Conservation (phyloP, 257 asterid genomes). For the Nicotiana tomentosiformis region DNA sequence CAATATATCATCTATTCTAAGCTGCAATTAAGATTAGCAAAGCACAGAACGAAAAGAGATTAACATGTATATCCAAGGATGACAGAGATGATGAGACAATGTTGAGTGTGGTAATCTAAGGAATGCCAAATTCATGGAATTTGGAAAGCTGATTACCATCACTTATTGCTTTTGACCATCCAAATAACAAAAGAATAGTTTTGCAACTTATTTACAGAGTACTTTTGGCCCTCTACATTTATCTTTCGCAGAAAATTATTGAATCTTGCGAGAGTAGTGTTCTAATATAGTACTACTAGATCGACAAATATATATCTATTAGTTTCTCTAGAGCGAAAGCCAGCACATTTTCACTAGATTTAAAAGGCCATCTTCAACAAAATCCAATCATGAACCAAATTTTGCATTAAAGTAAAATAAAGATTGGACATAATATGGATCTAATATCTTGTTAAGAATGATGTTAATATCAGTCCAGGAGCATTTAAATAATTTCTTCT, state of each 20-base stretch:
- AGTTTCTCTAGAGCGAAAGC: neutral
- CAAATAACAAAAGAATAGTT: neutral
- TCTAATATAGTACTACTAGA: neutral
- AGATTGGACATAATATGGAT: neutral
- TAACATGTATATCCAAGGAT: neutral
- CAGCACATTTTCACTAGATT: neutral
- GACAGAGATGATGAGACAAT: constrained; percentile 5
- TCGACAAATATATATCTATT: neutral
- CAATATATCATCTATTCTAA: constrained; percentile 63
- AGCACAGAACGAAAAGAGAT: neutral
- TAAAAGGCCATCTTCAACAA: neutral
- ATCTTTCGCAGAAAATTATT: neutral
- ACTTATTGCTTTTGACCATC: neutral
- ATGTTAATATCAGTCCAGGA: neutral
- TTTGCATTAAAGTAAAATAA: neutral
- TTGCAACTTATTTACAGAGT: neutral
- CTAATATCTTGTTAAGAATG: neutral
- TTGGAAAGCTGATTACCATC: neutral
- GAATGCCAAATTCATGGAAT: neutral
- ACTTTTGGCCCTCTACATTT: neutral
- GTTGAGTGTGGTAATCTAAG: neutral
- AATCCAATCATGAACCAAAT: neutral
- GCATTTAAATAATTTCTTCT: neutral
- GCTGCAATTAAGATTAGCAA: constrained; percentile 37
- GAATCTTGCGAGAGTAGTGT: neutral